Percentiles rank a stretch among this genome's conserved stretches.
Evolutionary conservation across 73 alveolate genomes (phyloP).

Genomic region (Blepharisma stoltei): DNA sequence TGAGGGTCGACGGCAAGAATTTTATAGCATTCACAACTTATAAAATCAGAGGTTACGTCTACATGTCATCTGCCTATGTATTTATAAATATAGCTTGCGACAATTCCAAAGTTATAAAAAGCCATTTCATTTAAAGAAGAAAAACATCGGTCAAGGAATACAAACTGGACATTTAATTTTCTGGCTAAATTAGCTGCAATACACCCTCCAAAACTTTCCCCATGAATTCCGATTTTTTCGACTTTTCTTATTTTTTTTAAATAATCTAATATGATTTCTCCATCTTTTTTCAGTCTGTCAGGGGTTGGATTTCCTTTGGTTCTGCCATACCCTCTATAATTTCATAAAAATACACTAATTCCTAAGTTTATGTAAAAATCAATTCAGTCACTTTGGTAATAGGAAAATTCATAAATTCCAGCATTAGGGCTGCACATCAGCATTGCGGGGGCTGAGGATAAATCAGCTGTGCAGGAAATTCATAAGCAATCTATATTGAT

Average conservation of each 20-base stretch:
- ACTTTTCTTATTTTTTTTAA: conserved; percentile 37
- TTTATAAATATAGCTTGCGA: not conserved
- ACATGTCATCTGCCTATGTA: conserved; percentile 27
- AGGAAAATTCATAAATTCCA: conserved; percentile 71
- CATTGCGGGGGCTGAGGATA: conserved; percentile 54
- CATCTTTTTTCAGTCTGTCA: conserved; percentile 48
- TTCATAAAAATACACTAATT: conserved; percentile 77
- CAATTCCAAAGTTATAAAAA: conserved; percentile 34
- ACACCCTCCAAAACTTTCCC: conserved; percentile 76
- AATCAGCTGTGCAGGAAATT: not conserved
- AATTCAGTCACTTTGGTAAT: conserved; percentile 79
- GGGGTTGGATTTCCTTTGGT: conserved; percentile 75
- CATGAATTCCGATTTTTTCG: conserved; percentile 59
- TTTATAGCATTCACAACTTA: conserved; percentile 13
- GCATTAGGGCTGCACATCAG: conserved; percentile 89
- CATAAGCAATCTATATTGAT: not conserved
- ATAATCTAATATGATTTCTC: conserved; percentile 54
- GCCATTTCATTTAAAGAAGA: conserved; percentile 56
- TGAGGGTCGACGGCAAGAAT: conserved; percentile 5
- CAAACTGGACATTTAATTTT: conserved; percentile 48
- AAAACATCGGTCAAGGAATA: conserved; percentile 79
- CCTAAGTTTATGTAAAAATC: conserved; percentile 63
- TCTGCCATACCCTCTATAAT: conserved; percentile 87
- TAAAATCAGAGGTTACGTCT: not conserved
- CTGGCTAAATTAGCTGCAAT: conserved; percentile 68